phyloP scores from a whole-genome alignment of 306 rosid species.

The Urtica urens region DNA sequence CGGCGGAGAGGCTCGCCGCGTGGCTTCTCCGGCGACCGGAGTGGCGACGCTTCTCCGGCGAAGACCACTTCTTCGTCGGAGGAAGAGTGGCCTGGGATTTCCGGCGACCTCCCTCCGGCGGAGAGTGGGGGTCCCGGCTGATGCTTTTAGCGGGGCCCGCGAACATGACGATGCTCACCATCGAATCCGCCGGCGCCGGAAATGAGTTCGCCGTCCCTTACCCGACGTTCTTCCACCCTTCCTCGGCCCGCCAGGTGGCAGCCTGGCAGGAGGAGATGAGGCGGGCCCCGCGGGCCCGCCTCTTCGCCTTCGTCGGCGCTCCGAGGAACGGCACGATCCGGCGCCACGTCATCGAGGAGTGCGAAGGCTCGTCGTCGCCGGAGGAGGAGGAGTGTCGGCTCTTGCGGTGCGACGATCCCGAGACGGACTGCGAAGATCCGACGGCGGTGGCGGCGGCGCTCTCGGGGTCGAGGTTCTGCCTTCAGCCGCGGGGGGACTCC shows the following conservation, averaged over 20 bases:
- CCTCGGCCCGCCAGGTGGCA: neutral
- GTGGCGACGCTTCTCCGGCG: neutral
- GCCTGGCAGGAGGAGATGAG: slow-evolving; percentile 1
- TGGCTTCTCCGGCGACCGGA: neutral
- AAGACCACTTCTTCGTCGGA: slow-evolving; percentile 6
- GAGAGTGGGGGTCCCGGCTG: slow-evolving; percentile 1
- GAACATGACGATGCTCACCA: neutral
- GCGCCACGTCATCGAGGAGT: neutral
- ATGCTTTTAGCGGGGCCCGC: neutral
- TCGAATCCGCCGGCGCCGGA: neutral
- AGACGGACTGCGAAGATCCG: neutral
- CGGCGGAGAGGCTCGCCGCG: neutral
- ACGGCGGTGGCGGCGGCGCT: neutral
- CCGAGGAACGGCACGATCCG: neutral
- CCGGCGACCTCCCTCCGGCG: neutral
- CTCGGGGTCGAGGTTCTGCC: neutral
- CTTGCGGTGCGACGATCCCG: neutral
- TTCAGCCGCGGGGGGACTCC: slow-evolving; percentile 4
- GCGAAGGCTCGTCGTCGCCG: neutral
- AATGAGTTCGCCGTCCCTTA: neutral
- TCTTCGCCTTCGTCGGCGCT: slow-evolving; percentile 1
- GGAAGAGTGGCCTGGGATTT: slow-evolving; percentile 6
- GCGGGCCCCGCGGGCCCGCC: neutral
- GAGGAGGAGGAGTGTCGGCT: neutral
- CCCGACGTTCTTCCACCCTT: slow-evolving; percentile 8